Conservation (phyloP, 495 filamentous ascomycete species). For the Penicillium crystallinum region DNA sequence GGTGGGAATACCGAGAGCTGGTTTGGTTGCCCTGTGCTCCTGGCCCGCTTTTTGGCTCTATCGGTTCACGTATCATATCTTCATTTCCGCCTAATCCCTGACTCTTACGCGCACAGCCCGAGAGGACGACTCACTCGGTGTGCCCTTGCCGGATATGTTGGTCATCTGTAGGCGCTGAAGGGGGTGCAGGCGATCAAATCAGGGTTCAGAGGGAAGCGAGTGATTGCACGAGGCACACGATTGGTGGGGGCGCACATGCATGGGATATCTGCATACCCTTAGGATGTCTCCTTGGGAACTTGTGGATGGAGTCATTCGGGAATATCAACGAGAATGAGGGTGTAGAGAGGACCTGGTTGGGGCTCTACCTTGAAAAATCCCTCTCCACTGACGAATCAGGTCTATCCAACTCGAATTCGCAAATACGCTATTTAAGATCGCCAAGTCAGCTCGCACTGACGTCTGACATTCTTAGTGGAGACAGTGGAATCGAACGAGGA, state of each 20-base stretch:
- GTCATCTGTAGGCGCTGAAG: slow-evolving; percentile 10
- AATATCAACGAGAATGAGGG: slow-evolving; percentile 1
- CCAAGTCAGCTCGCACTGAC: slow-evolving; percentile 28
- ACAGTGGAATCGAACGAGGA: neutral
- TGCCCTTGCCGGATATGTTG: slow-evolving; percentile 11
- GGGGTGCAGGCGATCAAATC: slow-evolving; percentile 9
- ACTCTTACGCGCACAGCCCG: neutral
- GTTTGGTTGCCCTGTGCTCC: slow-evolving; percentile 20
- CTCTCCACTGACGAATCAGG: slow-evolving; percentile 14
- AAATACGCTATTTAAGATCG: slow-evolving; percentile 16
- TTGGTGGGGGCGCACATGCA: slow-evolving; percentile 8
- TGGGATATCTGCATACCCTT: slow-evolving; percentile 7
- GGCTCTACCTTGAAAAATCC: slow-evolving; percentile 2
- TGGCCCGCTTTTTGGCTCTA: slow-evolving; percentile 15
- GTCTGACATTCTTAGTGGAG: slow-evolving; percentile 25
- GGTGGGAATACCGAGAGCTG: slow-evolving; percentile 22
- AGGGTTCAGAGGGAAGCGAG: slow-evolving; percentile 2
- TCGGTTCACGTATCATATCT: neutral
- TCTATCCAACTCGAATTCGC: neutral
- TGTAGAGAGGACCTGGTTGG: slow-evolving; percentile 7
- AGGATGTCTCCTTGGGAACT: slow-evolving; percentile 2
- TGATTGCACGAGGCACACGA: slow-evolving; percentile 8
- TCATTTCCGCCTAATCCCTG: neutral
- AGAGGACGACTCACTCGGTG: neutral
- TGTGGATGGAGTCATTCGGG: slow-evolving; percentile 3